phyloP scores from a whole-genome alignment of 768 basidiomycete genomes.

The Boletus edulis region DNA sequence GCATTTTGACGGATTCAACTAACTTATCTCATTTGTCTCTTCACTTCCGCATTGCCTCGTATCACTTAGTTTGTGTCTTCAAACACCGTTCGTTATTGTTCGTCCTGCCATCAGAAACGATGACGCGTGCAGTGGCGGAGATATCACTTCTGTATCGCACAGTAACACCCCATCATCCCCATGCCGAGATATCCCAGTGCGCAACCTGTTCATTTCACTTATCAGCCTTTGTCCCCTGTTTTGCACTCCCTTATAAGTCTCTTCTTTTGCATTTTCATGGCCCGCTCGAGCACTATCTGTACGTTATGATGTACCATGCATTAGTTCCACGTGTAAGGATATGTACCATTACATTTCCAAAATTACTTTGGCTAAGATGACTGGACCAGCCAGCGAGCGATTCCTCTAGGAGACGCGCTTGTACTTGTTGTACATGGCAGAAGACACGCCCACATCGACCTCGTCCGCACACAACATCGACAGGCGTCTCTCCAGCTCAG shows the following conservation, averaged over 20 bases:
- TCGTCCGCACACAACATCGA: constrained; percentile 20
- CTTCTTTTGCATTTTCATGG: constrained; percentile 3
- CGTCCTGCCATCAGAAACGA: not conserved
- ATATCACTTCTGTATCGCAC: constrained; percentile 9
- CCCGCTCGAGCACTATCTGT: not conserved
- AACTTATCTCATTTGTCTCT: constrained; percentile 19
- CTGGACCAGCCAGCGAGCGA: constrained; percentile 12
- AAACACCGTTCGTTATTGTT: constrained; percentile 1
- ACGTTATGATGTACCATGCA: constrained; percentile 14
- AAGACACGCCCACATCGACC: constrained; percentile 31
- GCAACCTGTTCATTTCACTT: constrained; percentile 13
- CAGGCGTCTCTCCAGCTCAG: constrained; percentile 25
- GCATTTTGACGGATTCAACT: constrained; percentile 89
- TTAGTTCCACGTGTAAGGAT: constrained; percentile 21
- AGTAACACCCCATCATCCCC: constrained; percentile 5
- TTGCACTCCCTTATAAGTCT: constrained; percentile 4
- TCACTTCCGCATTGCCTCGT: not conserved
- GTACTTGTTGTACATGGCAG: constrained; percentile 31
- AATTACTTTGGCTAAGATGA: not conserved
- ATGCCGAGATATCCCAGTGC: constrained; percentile 22
- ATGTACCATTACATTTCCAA: constrained; percentile 4
- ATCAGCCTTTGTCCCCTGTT: constrained; percentile 5
- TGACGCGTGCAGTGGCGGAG: constrained; percentile 8
- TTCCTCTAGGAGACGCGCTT: constrained; percentile 26
- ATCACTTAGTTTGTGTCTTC: constrained; percentile 2